Percentiles rank a stretch among this genome's conserved stretches.
phyloP scores from a whole-genome alignment of 768 basidiomycete genomes.

The Boletus speciosus region DNA sequence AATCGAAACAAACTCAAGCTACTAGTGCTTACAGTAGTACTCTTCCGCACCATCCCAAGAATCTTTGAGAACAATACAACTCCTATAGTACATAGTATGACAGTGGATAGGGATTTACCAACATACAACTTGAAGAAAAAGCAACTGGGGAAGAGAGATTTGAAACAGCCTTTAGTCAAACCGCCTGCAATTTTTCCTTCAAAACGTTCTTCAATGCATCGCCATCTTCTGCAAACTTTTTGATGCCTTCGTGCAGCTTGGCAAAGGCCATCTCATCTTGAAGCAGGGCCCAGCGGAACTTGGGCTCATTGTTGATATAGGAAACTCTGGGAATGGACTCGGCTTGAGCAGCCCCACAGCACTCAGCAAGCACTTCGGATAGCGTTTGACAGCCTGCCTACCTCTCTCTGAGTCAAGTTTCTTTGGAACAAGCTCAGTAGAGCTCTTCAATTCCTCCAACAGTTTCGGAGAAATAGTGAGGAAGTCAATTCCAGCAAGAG shows the following conservation, averaged over 20 bases:
- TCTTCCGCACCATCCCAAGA: neutral
- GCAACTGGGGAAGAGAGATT: no score
- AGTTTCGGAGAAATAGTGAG: constrained; percentile 88
- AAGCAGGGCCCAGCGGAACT: constrained; percentile 89
- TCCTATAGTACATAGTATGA: neutral
- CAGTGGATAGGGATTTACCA: neutral
- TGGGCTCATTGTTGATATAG: constrained; percentile 84
- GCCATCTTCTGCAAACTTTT: constrained; percentile 94
- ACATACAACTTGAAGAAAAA: neutral
- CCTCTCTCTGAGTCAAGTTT: constrained; percentile 68
- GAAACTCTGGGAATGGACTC: constrained; percentile 73
- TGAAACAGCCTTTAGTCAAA: neutral
- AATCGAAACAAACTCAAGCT: neutral
- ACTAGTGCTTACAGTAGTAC: no score
- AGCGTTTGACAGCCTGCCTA: constrained; percentile 24
- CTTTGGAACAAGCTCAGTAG: constrained; percentile 69
- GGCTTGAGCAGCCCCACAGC: constrained; percentile 49
- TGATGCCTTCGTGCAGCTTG: constrained; percentile 95
- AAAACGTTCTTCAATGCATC: constrained; percentile 79
- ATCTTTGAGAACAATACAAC: neutral
- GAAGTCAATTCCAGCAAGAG: constrained; percentile 93
- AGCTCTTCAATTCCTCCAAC: constrained; percentile 83
- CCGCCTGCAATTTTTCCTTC: constrained; percentile 50
- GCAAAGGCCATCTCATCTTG: constrained; percentile 94
- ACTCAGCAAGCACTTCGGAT: neutral